Evolutionary conservation across 2,329 filamentous ascomycete species (phyloP).

Genomic region (Rosellinia necatrix): DNA sequence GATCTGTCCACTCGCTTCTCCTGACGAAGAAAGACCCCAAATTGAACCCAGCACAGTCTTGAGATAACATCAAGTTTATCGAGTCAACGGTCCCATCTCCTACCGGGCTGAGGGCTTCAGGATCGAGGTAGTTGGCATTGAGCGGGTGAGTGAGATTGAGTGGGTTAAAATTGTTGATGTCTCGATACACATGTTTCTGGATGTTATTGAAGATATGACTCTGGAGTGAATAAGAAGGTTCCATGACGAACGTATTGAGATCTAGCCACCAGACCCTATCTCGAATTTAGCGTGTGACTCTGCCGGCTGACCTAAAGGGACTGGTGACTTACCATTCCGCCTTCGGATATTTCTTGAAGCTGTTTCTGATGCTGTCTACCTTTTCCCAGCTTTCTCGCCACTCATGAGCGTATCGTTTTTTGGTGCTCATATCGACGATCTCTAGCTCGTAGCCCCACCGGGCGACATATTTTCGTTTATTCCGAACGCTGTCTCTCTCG

Average conservation of each 20-base stretch:
- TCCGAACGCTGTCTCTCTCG: conserved; percentile 91
- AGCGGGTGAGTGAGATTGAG: conserved; percentile 90
- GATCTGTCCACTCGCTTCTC: conserved; percentile 86
- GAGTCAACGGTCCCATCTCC: conserved; percentile 80
- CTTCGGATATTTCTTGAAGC: conserved; percentile 89
- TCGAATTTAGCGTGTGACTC: conserved; percentile 12
- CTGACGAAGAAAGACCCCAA: conserved; percentile 92
- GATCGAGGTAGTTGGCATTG: conserved; percentile 75
- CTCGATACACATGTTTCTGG: conserved; percentile 77
- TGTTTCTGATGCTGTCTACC: conserved; percentile 87
- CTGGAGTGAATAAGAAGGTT: conserved; percentile 87
- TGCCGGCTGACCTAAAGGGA: background rate
- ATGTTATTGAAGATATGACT: conserved; percentile 87
- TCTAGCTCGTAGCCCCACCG: conserved; percentile 95
- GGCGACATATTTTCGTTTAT: conserved; percentile 87
- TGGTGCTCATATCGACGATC: conserved; percentile 97
- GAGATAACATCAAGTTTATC: conserved; percentile 85
- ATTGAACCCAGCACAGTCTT: conserved; percentile 96
- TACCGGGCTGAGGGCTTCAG: conserved; percentile 68
- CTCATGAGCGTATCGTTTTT: conserved; percentile 97
- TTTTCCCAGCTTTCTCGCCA: conserved; percentile 99
- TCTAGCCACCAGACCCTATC: conserved; percentile 99
- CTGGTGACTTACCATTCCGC: conserved; percentile 80
- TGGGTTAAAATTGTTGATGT: conserved; percentile 96
- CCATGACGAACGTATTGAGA: conserved; percentile 97